Base-by-base conservation (phyloP, 805 yeast species). In the Candida coquimbonensis region DNA sequence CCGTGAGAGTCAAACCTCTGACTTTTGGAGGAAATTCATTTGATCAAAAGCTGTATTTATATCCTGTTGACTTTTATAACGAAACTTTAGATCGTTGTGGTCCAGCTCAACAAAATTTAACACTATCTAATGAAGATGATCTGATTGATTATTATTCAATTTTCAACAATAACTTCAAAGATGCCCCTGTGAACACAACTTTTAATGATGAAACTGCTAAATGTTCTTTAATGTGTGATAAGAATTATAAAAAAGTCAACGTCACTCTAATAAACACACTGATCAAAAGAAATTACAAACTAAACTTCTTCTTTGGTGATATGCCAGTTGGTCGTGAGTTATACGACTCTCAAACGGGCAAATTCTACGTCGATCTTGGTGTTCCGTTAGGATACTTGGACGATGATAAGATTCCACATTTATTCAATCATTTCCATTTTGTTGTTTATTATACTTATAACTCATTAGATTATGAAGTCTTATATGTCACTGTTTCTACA, bases 391-490 rank as follows among this genome's bases (percentile, higher is more conserved):
- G 66, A 5, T 62, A 60, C 41, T 24, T 53, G 2, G 66, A 62
- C 32, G 32, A 49, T 12, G 57, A 62, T 35, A 57, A 55, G 38
- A 51, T 60, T 31, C 61, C 64, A 4, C 66, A 61, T 43, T 17
- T 53, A 7, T 61, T 48, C 46, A 62, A 62, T 48, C 66, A 62
- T 48, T 62, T 61, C 55, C 62, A 62, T 40, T 56, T 62, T 25
- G 49, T 53, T 24, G 49, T 62, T 33, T 54, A 57, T 21, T 62
- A 60, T 39, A 50, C 50, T 17, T 40, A 53, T 7, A 16, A 48
- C 14, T 63, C 61, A 2, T 27, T 50, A 24, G 53, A 53, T 7
- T 57, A 52, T 42, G 56, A 59, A 29, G 45, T 62, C 12, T 36
- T 58, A n/a, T 58, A 60, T 29, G 51, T 56, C 1, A 56, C 63